These are phyloP conservation scores for Leishmania aethiopica DNA, from an alignment of 208 protist species.

Conservation along the genomic window DNA sequence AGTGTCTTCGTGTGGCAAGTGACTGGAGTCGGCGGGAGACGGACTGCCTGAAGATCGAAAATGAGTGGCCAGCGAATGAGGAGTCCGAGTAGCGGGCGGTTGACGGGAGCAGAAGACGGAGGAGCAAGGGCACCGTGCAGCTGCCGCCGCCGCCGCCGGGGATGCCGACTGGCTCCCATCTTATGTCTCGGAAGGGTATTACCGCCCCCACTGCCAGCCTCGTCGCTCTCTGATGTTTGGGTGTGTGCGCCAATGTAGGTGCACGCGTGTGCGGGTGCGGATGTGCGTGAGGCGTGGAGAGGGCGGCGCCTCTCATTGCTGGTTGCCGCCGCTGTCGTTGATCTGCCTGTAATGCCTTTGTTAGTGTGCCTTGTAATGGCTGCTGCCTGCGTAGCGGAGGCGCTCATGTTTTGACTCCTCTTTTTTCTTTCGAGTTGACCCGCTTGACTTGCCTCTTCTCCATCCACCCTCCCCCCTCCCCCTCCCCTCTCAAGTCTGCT, in stretches of 20 bases:
- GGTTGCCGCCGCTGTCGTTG: no score
- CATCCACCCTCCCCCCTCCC: background rate
- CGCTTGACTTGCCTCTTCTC: background rate
- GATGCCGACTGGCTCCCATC: background rate
- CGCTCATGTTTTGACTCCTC: background rate
- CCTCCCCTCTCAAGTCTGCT: background rate
- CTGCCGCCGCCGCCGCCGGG: background rate
- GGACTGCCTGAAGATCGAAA: slow-evolving; percentile 81
- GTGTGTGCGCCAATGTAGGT: background rate
- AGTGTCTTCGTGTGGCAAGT: slow-evolving; percentile 62
- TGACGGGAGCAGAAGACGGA: background rate
- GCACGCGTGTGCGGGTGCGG: no score
- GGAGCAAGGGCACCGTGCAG: background rate
- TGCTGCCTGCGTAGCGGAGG: background rate
- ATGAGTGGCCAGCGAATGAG: slow-evolving; percentile 87
- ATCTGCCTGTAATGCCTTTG: no score
- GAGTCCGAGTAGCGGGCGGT: slow-evolving; percentile 30
- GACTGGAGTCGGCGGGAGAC: slow-evolving; percentile 71
- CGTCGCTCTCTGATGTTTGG: background rate
- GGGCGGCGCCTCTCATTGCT: no score
- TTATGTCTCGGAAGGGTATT: background rate
- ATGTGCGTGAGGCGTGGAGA: background rate
- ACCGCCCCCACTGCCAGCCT: background rate
- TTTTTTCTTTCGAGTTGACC: background rate
- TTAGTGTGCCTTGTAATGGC: background rate